These are phyloP conservation scores for Neonectria punicea DNA, from an alignment of 2,329 filamentous ascomycete species.

Conservation along the genomic window DNA sequence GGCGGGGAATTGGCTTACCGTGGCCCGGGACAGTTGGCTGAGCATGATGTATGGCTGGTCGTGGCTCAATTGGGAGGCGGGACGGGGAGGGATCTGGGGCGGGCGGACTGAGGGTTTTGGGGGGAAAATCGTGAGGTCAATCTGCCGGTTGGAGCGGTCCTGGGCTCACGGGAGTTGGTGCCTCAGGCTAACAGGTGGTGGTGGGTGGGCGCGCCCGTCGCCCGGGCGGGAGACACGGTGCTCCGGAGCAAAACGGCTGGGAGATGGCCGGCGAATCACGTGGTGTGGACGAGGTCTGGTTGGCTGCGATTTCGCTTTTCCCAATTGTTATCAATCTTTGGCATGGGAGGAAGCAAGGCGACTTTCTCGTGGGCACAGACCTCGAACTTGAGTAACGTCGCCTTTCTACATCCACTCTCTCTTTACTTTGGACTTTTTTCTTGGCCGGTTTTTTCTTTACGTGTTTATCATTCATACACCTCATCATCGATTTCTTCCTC, in stretches of 20 bases:
- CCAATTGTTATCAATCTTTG: background rate
- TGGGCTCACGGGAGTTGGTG: slow-evolving; percentile 35
- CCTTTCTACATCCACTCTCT: background rate
- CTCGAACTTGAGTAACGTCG: background rate
- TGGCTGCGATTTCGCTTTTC: background rate
- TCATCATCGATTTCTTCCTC: slow-evolving; percentile 1
- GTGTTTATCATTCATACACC: background rate
- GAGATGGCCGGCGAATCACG: slow-evolving; percentile 11
- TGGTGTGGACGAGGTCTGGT: slow-evolving; percentile 7
- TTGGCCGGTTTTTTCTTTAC: too few species aligned
- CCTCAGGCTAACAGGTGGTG: slow-evolving; percentile 35
- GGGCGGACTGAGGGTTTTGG: slow-evolving; percentile 55
- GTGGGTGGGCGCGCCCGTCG: background rate
- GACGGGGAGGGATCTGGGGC: slow-evolving; percentile 41
- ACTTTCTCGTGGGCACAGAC: background rate
- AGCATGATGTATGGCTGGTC: slow-evolving; percentile 63
- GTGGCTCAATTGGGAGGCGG: slow-evolving; percentile 59
- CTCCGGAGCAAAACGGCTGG: slow-evolving; percentile 28
- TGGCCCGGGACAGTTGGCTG: slow-evolving; percentile 64
- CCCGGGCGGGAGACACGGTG: background rate
- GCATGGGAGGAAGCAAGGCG: background rate
- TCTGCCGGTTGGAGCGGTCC: slow-evolving; percentile 40
- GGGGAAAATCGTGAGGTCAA: slow-evolving; percentile 57
- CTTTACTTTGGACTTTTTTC: background rate
- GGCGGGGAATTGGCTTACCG: slow-evolving; percentile 57